phyloP scores from a whole-genome alignment of 2,329 filamentous ascomycete species.

The Aaosphaeria pasadenensis region DNA sequence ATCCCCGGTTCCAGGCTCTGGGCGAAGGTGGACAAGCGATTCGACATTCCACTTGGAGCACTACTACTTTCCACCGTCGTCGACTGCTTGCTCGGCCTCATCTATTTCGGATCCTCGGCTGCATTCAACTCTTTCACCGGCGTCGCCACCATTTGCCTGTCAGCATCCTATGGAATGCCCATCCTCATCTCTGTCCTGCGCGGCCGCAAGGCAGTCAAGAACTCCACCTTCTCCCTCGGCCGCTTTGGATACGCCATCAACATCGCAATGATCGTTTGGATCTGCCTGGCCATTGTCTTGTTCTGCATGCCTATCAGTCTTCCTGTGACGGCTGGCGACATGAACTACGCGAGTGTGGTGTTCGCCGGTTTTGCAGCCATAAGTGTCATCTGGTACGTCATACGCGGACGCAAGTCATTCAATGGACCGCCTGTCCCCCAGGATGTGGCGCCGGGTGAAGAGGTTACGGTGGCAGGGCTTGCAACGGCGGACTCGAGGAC shows the following conservation, averaged over 20 bases:
- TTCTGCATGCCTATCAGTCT: conserved; percentile 68
- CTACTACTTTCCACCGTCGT: conserved; percentile 66
- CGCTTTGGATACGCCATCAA: conserved; percentile 68
- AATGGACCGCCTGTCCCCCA: conserved; percentile 36
- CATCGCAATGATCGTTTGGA: conserved; percentile 66
- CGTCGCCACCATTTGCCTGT: conserved; percentile 75
- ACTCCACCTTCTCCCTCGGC: conserved; percentile 67
- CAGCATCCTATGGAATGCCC: conserved; percentile 71
- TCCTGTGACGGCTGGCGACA: conserved; percentile 36
- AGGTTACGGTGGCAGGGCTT: conserved; percentile 29
- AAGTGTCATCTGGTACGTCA: conserved; percentile 36
- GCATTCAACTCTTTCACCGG: conserved; percentile 80
- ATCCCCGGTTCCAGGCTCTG: conserved; percentile 68
- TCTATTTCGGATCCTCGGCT: conserved; percentile 74
- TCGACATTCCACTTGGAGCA: conserved; percentile 69
- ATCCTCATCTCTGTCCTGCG: conserved; percentile 69
- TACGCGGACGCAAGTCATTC: conserved; percentile 36
- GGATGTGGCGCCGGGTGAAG: conserved; percentile 32
- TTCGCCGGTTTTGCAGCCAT: conserved; percentile 40
- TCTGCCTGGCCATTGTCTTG: conserved; percentile 64
- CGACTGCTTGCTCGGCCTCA: conserved; percentile 69
- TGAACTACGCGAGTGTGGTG: conserved; percentile 46
- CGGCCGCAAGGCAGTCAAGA: conserved; percentile 61
- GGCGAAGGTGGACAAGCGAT: conserved; percentile 61
- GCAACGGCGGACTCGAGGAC: conserved; percentile 24